These are phyloP conservation scores for Phytomonas sp. DNA, from an alignment of 208 protist species.

Conservation along the genomic window DNA sequence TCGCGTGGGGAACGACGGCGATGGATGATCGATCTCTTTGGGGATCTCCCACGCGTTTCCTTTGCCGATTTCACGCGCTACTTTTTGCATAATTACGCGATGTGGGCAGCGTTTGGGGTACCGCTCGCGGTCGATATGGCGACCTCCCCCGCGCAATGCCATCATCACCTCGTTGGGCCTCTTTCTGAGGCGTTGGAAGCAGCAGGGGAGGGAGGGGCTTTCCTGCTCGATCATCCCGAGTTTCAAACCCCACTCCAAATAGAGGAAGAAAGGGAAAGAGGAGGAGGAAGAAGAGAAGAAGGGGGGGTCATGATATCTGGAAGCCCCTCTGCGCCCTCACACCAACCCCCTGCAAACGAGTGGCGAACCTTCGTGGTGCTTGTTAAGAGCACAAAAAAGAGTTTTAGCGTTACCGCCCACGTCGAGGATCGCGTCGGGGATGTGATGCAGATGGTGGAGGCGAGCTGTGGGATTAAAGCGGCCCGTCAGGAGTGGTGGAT, in stretches of 20 bases:
- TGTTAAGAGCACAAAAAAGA: conserved; percentile 49
- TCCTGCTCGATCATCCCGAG: not conserved
- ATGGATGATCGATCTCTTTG: conserved; percentile 62
- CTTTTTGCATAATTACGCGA: conserved; percentile 67
- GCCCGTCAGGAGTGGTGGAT: conserved; percentile 66
- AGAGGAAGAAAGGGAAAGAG: not conserved
- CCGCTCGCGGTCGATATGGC: conserved; percentile 35
- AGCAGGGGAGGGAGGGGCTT: not conserved
- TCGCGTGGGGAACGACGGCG: conserved; percentile 47
- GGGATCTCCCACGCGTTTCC: conserved; percentile 25
- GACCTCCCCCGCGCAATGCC: conserved; percentile 26
- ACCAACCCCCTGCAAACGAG: conserved; percentile 1
- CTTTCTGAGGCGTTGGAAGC: not conserved
- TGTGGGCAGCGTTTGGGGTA: conserved; percentile 69
- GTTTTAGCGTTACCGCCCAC: conserved; percentile 81
- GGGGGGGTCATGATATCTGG: conserved; percentile 1
- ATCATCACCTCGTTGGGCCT: conserved; percentile 19
- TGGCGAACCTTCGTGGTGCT: conserved; percentile 40
- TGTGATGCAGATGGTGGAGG: conserved; percentile 79
- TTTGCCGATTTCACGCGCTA: conserved; percentile 59
- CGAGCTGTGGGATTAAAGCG: conserved; percentile 53
- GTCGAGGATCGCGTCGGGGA: conserved; percentile 60
- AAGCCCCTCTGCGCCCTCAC: conserved; percentile 11
- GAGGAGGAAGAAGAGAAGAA: no score
- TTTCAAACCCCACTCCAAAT: not conserved